These are phyloP conservation scores for Nicotiana obtusifolia DNA, from an alignment of 257 asterid genomes.

Conservation along the genomic window DNA sequence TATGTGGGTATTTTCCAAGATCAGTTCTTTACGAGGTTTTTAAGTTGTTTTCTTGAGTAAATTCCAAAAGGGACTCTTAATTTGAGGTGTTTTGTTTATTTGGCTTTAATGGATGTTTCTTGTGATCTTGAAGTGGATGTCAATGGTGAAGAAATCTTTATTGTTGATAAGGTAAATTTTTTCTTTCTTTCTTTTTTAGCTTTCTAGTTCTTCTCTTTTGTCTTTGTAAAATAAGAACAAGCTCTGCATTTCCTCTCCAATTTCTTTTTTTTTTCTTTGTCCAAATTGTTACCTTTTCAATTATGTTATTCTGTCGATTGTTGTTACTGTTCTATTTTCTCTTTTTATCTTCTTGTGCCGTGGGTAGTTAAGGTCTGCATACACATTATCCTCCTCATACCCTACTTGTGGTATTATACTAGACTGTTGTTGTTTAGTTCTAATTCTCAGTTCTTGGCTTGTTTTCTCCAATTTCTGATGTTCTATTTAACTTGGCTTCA, in stretches of 20 bases:
- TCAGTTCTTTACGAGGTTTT: conserved; percentile 5
- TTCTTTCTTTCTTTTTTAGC: neutral
- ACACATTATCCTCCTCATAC: no score
- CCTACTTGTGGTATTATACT: no score
- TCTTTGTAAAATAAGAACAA: neutral
- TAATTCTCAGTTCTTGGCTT: conserved; percentile 3
- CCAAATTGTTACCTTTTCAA: conserved; percentile 7
- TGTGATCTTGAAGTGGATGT: conserved; percentile 80
- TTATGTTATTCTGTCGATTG: conserved; percentile 3
- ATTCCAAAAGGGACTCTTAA: conserved; percentile 30
- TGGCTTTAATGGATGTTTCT: conserved; percentile 49
- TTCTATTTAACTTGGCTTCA: neutral
- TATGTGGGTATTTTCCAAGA: conserved; percentile 16
- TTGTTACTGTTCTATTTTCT: no score
- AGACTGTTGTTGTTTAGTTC: neutral
- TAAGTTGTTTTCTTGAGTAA: conserved; percentile 8
- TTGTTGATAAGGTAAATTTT: conserved; percentile 56
- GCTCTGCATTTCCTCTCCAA: neutral
- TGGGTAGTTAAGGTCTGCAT: no score
- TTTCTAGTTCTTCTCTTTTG: conserved; percentile 15
- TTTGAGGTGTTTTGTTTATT: conserved; percentile 35
- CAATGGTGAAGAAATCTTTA: conserved; percentile 78
- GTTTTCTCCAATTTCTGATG: neutral
- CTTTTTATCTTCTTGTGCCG: no score
- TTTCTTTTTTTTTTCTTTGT: conserved; percentile 17